These are phyloP conservation scores for Parascedosporium putredinis DNA, from an alignment of 2,329 filamentous ascomycete genomes.

Conservation along the genomic window DNA sequence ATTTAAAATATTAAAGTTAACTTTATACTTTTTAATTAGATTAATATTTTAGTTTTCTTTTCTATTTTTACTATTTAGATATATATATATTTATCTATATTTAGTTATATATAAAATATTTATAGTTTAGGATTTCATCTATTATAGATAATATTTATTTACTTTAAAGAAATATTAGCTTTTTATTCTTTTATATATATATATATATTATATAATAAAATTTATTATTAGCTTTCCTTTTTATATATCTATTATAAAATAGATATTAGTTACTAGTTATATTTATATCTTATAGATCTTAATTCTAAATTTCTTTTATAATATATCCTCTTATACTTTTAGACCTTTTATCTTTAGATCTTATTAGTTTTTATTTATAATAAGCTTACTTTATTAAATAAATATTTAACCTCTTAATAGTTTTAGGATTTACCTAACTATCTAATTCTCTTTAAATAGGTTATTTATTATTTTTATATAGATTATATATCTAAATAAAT, in stretches of 20 bases:
- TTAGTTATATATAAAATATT: background rate
- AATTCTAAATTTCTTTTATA: conserved; percentile 5
- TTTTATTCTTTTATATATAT: conserved; percentile 4
- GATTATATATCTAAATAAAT: conserved; percentile 8
- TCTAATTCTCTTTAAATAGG: too few relatives aligned
- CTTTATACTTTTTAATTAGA: background rate
- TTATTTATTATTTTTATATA: conserved; percentile 4
- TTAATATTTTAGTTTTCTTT: background rate
- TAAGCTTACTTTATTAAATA: background rate
- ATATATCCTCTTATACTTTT: background rate
- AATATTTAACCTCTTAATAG: conserved; percentile 10
- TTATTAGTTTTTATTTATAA: background rate
- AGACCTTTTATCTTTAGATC: conserved; percentile 1
- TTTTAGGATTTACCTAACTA: background rate
- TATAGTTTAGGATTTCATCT: background rate
- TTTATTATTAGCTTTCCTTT: conserved; percentile 1
- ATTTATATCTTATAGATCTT: conserved; percentile 8
- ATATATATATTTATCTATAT: background rate
- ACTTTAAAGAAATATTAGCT: background rate
- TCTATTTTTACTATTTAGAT: background rate
- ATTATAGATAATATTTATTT: background rate
- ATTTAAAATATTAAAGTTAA: background rate
- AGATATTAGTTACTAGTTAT: conserved; percentile 8
- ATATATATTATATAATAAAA: background rate
- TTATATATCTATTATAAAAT: conserved; percentile 3